These are phyloP conservation scores for Xylogone sp. DNA, from an alignment of 2,329 filamentous ascomycete genomes.

Conservation along the genomic window DNA sequence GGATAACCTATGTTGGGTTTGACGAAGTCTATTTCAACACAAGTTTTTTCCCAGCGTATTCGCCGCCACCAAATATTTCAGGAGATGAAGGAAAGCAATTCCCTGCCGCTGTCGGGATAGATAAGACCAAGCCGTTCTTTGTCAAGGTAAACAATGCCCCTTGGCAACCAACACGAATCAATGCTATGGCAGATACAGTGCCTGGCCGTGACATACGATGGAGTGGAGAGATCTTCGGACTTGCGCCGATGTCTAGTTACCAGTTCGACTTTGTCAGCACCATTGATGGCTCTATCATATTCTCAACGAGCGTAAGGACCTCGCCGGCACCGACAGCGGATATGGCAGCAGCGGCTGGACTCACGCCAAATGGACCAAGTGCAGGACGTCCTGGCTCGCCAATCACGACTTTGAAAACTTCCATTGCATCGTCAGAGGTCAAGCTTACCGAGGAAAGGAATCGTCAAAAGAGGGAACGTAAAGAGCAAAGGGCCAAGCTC, in stretches of 20 bases:
- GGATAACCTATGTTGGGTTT: conserved; percentile 76
- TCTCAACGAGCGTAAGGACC: conserved; percentile 61
- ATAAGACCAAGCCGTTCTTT: conserved; percentile 71
- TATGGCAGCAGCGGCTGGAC: conserved; percentile 22
- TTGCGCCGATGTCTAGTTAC: conserved; percentile 71
- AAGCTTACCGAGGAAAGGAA: conserved; percentile 67
- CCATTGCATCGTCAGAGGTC: conserved; percentile 67
- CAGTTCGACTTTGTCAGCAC: conserved; percentile 74
- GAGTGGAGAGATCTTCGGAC: conserved; percentile 67
- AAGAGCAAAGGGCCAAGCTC: conserved; percentile 69
- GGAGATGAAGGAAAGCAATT: conserved; percentile 33
- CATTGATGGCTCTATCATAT: conserved; percentile 61
- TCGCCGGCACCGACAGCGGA: conserved; percentile 20
- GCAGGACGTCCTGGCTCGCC: conserved; percentile 71
- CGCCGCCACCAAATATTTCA: conserved; percentile 24
- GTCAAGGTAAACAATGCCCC: conserved; percentile 74
- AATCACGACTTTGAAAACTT: conserved; percentile 71
- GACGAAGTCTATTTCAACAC: conserved; percentile 76
- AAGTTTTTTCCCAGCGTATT: conserved; percentile 54
- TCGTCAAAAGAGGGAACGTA: conserved; percentile 66
- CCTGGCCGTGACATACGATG: conserved; percentile 51
- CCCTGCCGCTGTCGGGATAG: conserved; percentile 43
- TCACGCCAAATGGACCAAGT: conserved; percentile 45
- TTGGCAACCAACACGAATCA: conserved; percentile 76
- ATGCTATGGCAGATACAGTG: conserved; percentile 37